phyloP scores from a whole-genome alignment of 805 yeast species.

The Candida corydali region DNA sequence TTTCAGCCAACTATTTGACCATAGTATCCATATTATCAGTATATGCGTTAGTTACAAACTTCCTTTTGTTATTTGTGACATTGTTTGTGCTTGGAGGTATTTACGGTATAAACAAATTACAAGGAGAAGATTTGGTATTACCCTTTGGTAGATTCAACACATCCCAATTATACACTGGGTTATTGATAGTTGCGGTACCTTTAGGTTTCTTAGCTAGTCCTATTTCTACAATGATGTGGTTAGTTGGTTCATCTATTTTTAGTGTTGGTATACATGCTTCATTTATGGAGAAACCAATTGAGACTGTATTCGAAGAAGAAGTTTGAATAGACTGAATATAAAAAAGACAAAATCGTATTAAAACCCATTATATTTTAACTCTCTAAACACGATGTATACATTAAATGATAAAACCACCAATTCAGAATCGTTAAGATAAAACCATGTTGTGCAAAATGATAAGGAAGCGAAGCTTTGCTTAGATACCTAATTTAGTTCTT shows the following conservation, averaged over 20 bases:
- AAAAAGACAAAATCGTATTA: too few species aligned
- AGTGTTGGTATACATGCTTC: slow-evolving; percentile 83
- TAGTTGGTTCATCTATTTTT: slow-evolving; percentile 79
- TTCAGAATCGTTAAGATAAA: neutral
- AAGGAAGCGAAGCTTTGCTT: too few species aligned
- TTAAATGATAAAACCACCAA: neutral
- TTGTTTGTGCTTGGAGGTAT: slow-evolving; percentile 68
- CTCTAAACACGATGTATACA: slow-evolving; percentile 1
- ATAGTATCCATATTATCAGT: slow-evolving; percentile 69
- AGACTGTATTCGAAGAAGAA: slow-evolving; percentile 88
- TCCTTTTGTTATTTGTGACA: slow-evolving; percentile 78
- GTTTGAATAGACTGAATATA: slow-evolving; percentile 24
- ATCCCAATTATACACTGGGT: slow-evolving; percentile 78
- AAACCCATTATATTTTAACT: slow-evolving; percentile 6
- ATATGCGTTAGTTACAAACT: slow-evolving; percentile 85
- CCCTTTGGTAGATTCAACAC: slow-evolving; percentile 70
- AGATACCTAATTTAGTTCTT: slow-evolving; percentile 97
- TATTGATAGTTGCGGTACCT: slow-evolving; percentile 73
- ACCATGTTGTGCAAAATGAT: slow-evolving; percentile 5
- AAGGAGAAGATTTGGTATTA: slow-evolving; percentile 78
- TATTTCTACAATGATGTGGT: slow-evolving; percentile 85
- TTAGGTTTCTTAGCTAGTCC: slow-evolving; percentile 87
- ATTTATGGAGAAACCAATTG: slow-evolving; percentile 91
- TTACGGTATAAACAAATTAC: slow-evolving; percentile 70
- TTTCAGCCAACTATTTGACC: slow-evolving; percentile 78